phyloP scores from a whole-genome alignment of 768 basidiomycete genomes.

The Leccinum arenicola region DNA sequence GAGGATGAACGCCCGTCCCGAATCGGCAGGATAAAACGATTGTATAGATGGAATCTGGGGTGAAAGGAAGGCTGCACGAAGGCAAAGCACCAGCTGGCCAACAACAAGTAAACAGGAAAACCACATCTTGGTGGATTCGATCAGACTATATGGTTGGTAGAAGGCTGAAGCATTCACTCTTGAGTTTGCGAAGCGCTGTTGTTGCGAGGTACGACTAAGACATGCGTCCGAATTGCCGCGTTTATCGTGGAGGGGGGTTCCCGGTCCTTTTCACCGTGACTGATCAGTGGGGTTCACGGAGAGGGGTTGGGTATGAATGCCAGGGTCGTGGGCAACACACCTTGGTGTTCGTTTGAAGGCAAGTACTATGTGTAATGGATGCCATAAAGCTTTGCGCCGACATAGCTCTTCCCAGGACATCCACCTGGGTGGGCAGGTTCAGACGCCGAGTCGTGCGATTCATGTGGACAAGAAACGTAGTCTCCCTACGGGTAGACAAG shows the following conservation, averaged over 20 bases:
- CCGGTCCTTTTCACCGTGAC: too few relatives aligned
- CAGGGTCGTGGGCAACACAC: too few relatives aligned
- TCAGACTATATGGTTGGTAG: not conserved
- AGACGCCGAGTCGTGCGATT: too few relatives aligned
- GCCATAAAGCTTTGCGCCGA: too few relatives aligned
- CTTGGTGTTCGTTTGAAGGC: too few relatives aligned
- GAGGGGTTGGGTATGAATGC: too few relatives aligned
- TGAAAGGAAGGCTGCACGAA: slow-evolving; percentile 5
- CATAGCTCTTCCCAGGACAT: too few relatives aligned
- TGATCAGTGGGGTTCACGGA: too few relatives aligned
- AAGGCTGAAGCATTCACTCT: not conserved
- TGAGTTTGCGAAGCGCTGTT: not conserved
- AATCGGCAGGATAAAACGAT: slow-evolving; percentile 26
- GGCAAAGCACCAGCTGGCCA: not conserved
- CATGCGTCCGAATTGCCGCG: not conserved
- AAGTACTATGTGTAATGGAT: too few relatives aligned
- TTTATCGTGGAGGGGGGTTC: not conserved
- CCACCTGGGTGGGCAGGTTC: too few relatives aligned
- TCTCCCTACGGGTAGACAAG: too few relatives aligned
- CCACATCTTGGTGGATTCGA: not conserved
- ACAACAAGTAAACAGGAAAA: not conserved
- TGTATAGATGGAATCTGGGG: slow-evolving; percentile 40
- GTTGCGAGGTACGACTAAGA: not conserved
- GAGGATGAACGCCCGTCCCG: slow-evolving; percentile 30
- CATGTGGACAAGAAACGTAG: too few relatives aligned